Conservation (phyloP, 2,329 filamentous ascomycete species). For the Magnaporthales sp. region DNA sequence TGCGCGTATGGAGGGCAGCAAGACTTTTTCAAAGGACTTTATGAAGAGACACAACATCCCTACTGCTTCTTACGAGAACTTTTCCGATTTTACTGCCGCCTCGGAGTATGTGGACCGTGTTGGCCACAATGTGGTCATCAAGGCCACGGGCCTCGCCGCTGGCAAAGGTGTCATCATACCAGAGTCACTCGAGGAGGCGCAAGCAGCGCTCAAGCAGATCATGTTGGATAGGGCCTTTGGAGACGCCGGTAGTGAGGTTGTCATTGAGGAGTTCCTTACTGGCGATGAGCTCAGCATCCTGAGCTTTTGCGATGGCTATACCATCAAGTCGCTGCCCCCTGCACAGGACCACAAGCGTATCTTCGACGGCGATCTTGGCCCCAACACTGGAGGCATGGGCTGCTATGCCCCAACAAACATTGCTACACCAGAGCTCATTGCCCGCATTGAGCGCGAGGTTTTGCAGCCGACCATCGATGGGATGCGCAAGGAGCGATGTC, state of each 20-base stretch:
- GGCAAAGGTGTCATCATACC: slow-evolving; percentile 96
- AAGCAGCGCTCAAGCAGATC: slow-evolving; percentile 73
- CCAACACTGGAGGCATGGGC: slow-evolving; percentile 96
- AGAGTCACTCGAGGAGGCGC: slow-evolving; percentile 71
- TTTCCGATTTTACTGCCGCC: slow-evolving; percentile 66
- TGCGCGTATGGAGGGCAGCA: slow-evolving; percentile 88
- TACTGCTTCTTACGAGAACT: slow-evolving; percentile 86
- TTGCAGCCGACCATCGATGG: slow-evolving; percentile 85
- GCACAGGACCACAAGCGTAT: slow-evolving; percentile 97
- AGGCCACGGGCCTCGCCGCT: slow-evolving; percentile 78
- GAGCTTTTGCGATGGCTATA: slow-evolving; percentile 83
- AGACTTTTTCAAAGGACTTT: slow-evolving; percentile 96
- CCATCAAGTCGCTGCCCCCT: slow-evolving; percentile 73
- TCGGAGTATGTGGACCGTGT: slow-evolving; percentile 64
- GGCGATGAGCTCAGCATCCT: slow-evolving; percentile 91
- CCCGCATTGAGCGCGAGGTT: slow-evolving; percentile 69
- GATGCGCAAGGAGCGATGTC: slow-evolving; percentile 72
- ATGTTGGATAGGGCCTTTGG: slow-evolving; percentile 89
- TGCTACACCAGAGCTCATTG: slow-evolving; percentile 65
- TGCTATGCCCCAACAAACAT: slow-evolving; percentile 90
- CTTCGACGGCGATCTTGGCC: slow-evolving; percentile 79
- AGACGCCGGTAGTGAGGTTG: slow-evolving; percentile 77
- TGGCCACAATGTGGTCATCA: slow-evolving; percentile 76
- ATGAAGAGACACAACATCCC: slow-evolving; percentile 89
- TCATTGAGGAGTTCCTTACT: slow-evolving; percentile 81